Evolutionary conservation across 306 rosid genomes (phyloP).

Genomic region (Vigna radiata): DNA sequence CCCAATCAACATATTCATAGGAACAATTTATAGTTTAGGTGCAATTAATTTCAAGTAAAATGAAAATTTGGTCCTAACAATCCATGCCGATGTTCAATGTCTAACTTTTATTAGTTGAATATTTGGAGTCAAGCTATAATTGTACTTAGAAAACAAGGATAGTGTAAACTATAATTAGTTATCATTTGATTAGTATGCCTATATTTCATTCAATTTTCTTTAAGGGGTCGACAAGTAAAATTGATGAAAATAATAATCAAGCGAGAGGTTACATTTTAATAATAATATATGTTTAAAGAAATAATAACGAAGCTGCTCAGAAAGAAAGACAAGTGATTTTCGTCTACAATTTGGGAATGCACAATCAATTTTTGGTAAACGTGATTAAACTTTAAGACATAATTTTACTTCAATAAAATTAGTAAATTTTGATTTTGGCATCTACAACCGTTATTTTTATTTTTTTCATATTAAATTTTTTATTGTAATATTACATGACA

Average conservation of each 20-base stretch:
- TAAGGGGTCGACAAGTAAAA: not conserved
- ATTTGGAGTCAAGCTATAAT: not conserved
- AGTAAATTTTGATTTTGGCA: too few species aligned
- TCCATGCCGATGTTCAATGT: not conserved
- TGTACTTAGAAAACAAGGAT: not conserved
- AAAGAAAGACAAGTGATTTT: not conserved
- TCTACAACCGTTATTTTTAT: too few species aligned
- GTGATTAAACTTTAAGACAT: too few species aligned
- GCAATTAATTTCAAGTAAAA: not conserved
- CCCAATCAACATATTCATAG: not conserved
- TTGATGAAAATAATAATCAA: not conserved
- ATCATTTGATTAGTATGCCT: not conserved
- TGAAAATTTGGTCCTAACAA: not conserved
- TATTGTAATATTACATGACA: too few species aligned
- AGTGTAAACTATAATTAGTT: not conserved
- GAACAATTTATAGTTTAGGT: not conserved
- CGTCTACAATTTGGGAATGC: not conserved
- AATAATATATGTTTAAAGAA: not conserved
- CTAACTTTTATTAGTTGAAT: not conserved
- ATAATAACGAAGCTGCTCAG: not conserved
- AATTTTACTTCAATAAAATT: too few species aligned
- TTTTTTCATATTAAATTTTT: too few species aligned
- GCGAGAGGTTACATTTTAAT: not conserved
- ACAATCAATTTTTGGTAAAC: not conserved
- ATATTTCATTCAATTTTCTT: not conserved